Percentiles rank a stretch among this genome's conserved stretches.
These are phyloP conservation scores for Suhomyces kilbournensis DNA, from an alignment of 805 yeast genomes.

Conservation along the genomic window DNA sequence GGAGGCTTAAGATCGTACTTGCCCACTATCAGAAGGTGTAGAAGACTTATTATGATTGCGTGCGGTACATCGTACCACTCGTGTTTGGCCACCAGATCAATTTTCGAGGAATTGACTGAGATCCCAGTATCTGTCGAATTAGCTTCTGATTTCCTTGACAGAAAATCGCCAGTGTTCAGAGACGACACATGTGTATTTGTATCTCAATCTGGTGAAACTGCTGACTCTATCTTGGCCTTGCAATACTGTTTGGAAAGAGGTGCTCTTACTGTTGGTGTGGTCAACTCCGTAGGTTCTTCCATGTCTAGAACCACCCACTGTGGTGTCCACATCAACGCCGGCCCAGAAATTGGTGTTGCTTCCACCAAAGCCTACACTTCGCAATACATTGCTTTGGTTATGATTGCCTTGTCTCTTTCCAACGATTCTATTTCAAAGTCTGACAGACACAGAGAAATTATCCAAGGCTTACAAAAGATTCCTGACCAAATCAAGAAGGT, in stretches of 20 bases:
- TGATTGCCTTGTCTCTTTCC: conserved; percentile 93
- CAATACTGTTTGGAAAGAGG: conserved; percentile 96
- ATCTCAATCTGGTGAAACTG: conserved; percentile 98
- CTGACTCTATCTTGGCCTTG: conserved; percentile 92
- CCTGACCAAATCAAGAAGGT: conserved; percentile 84
- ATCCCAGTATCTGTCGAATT: conserved; percentile 90
- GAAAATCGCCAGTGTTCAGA: conserved; percentile 95
- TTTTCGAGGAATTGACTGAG: conserved; percentile 94
- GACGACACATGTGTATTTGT: conserved; percentile 97
- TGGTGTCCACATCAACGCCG: conserved; percentile 99
- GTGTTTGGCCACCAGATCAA: conserved; percentile 93
- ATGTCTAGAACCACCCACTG: conserved; percentile 97
- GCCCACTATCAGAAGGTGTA: conserved; percentile 86
- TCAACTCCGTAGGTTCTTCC: conserved; percentile 94
- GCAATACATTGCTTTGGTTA: conserved; percentile 92
- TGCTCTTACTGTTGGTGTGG: conserved; percentile 95
- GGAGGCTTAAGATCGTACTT: conserved; percentile 89
- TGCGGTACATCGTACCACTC: conserved; percentile 99
- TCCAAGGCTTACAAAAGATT: conserved; percentile 77
- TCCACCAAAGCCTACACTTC: conserved; percentile 99
- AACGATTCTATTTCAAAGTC: conserved; percentile 81
- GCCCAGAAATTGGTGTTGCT: conserved; percentile 99
- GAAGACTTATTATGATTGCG: conserved; percentile 96
- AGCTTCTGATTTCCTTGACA: conserved; percentile 92
- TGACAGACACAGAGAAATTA: conserved; percentile 78